phyloP scores from a whole-genome alignment of 371 early-diverging fungal genomes.

The Actinomucor elegans region DNA sequence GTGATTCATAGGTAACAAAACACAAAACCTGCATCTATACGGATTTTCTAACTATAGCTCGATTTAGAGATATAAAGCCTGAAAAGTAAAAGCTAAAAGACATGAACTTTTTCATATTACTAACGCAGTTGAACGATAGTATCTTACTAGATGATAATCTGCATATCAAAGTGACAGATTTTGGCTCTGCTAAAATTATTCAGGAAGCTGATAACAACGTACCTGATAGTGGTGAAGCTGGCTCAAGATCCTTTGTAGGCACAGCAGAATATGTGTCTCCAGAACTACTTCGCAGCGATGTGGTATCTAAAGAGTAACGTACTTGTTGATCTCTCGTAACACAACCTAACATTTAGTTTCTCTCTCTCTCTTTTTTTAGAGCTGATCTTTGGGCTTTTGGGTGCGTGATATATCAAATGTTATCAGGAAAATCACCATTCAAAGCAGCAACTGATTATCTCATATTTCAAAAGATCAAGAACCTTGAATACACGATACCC shows the following conservation, averaged over 20 bases:
- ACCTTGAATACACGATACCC: conserved; percentile 84
- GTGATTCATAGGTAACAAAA: conserved; percentile 76
- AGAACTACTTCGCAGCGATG: conserved; percentile 90
- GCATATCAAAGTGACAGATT: conserved; percentile 95
- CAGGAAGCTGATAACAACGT: conserved; percentile 16
- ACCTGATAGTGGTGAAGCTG: conserved; percentile 3
- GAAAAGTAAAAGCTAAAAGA: conserved; percentile 86
- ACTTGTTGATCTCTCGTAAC: too few relatives aligned
- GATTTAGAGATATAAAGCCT: conserved; percentile 79
- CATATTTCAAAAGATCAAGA: conserved; percentile 93
- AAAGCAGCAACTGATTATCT: conserved; percentile 94
- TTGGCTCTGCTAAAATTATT: conserved; percentile 94
- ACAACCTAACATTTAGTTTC: too few relatives aligned
- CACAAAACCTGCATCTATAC: too few relatives aligned
- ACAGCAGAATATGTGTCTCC: conserved; percentile 98
- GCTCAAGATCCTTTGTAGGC: conserved; percentile 91
- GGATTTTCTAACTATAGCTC: neutral
- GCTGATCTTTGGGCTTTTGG: conserved; percentile 99
- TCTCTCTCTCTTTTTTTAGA: conserved; percentile 26
- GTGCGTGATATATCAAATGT: conserved; percentile 95
- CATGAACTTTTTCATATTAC: neutral
- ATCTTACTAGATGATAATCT: conserved; percentile 81
- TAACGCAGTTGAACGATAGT: conserved; percentile 26
- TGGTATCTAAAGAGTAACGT: conserved; percentile 64
- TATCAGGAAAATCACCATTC: conserved; percentile 94